phyloP scores from a whole-genome alignment of 306 rosid species.

The Mucuna pruriens region DNA sequence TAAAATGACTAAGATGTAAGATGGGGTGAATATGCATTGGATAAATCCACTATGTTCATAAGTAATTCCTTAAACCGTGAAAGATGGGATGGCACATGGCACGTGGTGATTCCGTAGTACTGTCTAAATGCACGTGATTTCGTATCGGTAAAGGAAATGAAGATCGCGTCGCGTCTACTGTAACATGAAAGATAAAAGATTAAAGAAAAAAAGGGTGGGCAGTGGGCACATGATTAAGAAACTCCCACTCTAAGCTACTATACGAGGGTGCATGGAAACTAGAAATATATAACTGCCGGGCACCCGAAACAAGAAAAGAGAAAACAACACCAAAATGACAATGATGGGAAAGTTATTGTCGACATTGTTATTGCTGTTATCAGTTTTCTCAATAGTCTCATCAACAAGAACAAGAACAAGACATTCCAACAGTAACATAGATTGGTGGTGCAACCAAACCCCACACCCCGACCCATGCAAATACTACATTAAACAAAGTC shows the following conservation, averaged over 20 bases:
- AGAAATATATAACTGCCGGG: constrained; percentile 35
- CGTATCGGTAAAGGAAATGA: neutral
- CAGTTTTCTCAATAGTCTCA: constrained; percentile 46
- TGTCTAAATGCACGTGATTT: neutral
- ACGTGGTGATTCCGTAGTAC: constrained; percentile 16
- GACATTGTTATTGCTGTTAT: constrained; percentile 34
- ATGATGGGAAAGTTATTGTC: constrained; percentile 45
- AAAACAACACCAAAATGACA: constrained; percentile 25
- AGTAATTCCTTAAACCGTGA: neutral
- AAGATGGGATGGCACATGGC: constrained; percentile 12
- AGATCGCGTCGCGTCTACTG: constrained; percentile 13
- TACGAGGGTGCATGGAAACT: neutral
- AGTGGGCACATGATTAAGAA: constrained; percentile 16
- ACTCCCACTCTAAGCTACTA: constrained; percentile 36
- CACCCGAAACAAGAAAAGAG: constrained; percentile 35
- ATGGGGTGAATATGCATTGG: neutral
- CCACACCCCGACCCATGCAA: constrained; percentile 80
- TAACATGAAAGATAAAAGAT: neutral
- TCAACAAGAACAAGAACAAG: constrained; percentile 52
- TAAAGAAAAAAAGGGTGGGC: neutral
- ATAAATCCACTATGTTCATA: neutral
- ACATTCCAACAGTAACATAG: constrained; percentile 41
- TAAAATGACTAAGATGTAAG: neutral
- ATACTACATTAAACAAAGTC: constrained; percentile 50
- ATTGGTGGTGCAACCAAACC: constrained; percentile 79